Evolutionary conservation across 352 stramenopile species (phyloP).

Genomic region (Lagenidium sp.): DNA sequence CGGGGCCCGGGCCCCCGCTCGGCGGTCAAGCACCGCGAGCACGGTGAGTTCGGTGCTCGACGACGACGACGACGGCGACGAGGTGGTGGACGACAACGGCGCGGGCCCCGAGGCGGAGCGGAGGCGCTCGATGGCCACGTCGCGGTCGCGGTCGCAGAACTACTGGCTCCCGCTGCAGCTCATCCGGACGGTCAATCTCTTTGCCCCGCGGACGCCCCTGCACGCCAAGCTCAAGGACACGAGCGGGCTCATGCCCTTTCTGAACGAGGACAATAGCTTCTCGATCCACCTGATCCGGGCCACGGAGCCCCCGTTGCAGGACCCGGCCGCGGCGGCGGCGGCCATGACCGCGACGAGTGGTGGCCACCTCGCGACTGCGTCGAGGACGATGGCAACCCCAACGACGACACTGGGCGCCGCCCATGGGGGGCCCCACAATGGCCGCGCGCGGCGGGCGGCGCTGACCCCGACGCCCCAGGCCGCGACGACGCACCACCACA

Average conservation of each 20-base stretch:
- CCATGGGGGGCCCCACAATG: slow-evolving; percentile 5
- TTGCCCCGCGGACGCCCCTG: slow-evolving; percentile 58
- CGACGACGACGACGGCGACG: slow-evolving; percentile 7
- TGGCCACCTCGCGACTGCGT: no score
- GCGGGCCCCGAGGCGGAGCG: neutral
- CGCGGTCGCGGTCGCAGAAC: slow-evolving; percentile 17
- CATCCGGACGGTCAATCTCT: slow-evolving; percentile 71
- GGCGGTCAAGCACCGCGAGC: slow-evolving; percentile 19
- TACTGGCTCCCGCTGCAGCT: slow-evolving; percentile 75
- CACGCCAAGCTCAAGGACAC: slow-evolving; percentile 72
- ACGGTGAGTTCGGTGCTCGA: slow-evolving; percentile 12
- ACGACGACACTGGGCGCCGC: no score
- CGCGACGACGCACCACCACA: slow-evolving; percentile 16
- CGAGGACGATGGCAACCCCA: no score
- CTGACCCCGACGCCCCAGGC: slow-evolving; percentile 15
- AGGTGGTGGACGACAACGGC: slow-evolving; percentile 8
- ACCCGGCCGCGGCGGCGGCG: slow-evolving; percentile 17
- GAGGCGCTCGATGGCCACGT: neutral
- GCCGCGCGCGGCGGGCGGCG: slow-evolving; percentile 28
- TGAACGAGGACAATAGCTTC: slow-evolving; percentile 68
- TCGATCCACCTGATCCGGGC: slow-evolving; percentile 67
- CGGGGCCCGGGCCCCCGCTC: slow-evolving; percentile 24
- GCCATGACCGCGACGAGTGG: neutral
- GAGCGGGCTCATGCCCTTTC: slow-evolving; percentile 47
- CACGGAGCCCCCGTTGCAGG: slow-evolving; percentile 60